Evolutionary conservation across 129 eudicot genomes (phyloP).

Genomic region (Tanacetum coccineum): DNA sequence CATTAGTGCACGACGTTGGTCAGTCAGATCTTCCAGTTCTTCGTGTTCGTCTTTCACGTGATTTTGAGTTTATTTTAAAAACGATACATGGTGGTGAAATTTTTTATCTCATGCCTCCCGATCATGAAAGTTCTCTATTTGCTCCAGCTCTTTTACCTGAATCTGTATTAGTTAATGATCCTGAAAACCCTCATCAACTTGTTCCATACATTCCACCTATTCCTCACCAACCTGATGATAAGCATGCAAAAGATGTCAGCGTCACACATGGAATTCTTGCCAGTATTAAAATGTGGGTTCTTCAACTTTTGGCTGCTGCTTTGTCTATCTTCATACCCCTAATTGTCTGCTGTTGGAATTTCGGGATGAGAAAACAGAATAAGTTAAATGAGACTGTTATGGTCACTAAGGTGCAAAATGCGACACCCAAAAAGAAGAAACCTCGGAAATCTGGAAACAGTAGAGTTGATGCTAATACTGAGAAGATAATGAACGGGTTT

Average conservation of each 20-base stretch:
- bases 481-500: conserved; percentile 22
- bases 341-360: conserved; percentile 20
- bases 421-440: conserved; percentile 62
- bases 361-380: conserved; percentile 21
- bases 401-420: conserved; percentile 35
- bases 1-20: conserved; percentile 37
- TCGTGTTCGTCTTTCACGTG: conserved; percentile 57
- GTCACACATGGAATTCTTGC: conserved; percentile 25
- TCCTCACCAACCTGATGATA: conserved; percentile 9
- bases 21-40: conserved; percentile 45
- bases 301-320: conserved; percentile 30
- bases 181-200: conserved; percentile 16
- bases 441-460: conserved; percentile 40
- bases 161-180: not conserved
- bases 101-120: conserved; percentile 47
- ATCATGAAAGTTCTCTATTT: conserved; percentile 10
- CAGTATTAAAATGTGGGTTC: conserved; percentile 25
- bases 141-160: conserved; percentile 11
- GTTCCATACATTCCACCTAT: conserved; percentile 26
- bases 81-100: conserved; percentile 32
- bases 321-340: conserved; percentile 32
- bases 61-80: conserved; percentile 40
- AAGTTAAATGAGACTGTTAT: conserved; percentile 28
- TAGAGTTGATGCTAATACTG: conserved; percentile 29
- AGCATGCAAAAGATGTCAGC: conserved; percentile 19